Evolutionary conservation across 805 yeast species (phyloP).

Genomic region (Metschnikowia hibisci): DNA sequence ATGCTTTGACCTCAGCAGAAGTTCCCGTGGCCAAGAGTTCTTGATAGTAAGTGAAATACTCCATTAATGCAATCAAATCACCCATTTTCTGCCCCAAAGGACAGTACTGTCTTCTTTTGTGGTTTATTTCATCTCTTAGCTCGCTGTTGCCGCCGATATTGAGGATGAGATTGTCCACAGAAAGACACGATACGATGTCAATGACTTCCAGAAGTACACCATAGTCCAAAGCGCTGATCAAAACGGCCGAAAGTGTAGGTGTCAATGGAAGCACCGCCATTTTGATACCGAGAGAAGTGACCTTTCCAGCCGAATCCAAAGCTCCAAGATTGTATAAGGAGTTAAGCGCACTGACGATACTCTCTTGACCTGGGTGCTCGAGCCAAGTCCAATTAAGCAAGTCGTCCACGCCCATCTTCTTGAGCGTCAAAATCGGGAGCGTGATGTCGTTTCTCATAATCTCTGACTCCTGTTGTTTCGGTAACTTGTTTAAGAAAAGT

Average conservation of each 20-base stretch:
- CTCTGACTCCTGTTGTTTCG: constrained; percentile 87
- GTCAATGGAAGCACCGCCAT: constrained; percentile 89
- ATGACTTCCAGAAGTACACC: constrained; percentile 63
- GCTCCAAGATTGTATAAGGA: constrained; percentile 80
- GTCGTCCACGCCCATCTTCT: constrained; percentile 78
- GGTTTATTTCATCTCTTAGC: constrained; percentile 78
- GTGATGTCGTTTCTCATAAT: constrained; percentile 83
- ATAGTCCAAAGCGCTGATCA: constrained; percentile 62
- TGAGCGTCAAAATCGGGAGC: constrained; percentile 78
- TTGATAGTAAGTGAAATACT: constrained; percentile 57
- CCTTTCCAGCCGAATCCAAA: constrained; percentile 65
- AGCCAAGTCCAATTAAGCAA: constrained; percentile 88
- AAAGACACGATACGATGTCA: constrained; percentile 87
- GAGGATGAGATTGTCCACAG: constrained; percentile 82
- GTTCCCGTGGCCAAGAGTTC: constrained; percentile 26
- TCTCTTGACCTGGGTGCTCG: constrained; percentile 79
- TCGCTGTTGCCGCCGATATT: constrained; percentile 69
- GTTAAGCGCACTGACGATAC: constrained; percentile 71
- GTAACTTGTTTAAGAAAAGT: constrained; percentile 54
- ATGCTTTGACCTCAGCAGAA: constrained; percentile 56
- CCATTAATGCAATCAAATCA: constrained; percentile 79
- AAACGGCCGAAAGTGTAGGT: constrained; percentile 87
- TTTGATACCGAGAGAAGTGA: constrained; percentile 75
- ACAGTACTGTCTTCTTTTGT: constrained; percentile 63
- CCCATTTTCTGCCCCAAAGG: constrained; percentile 73